Percentiles rank a stretch among this genome's conserved stretches.
Evolutionary conservation across 148 eudicot genomes (phyloP).

Genomic region (Selenicereus undatus): DNA sequence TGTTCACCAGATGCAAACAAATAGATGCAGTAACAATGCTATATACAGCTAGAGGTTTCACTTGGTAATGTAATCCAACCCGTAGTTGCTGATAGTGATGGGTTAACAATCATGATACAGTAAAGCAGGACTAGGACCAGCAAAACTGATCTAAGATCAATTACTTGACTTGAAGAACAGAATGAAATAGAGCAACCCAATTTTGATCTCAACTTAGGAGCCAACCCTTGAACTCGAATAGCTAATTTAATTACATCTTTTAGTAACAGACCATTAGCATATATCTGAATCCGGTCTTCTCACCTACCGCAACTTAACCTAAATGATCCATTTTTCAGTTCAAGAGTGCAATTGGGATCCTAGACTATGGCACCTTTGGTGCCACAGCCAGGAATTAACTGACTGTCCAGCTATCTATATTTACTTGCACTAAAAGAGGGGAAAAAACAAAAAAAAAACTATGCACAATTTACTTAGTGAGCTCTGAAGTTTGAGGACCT

Average conservation of each 20-base stretch:
- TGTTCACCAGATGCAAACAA: neutral
- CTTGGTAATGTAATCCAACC: neutral
- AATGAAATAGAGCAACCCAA: neutral
- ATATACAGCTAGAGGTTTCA: too few species aligned
- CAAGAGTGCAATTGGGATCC: neutral
- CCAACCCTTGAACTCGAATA: neutral
- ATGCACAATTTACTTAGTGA: neutral
- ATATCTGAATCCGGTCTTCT: neutral
- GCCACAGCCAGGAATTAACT: slow-evolving; percentile 4
- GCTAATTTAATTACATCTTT: neutral
- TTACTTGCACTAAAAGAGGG: neutral
- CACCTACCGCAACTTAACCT: neutral
- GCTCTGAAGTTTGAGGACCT: neutral
- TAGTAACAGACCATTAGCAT: neutral
- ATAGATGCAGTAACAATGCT: neutral
- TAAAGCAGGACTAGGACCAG: neutral
- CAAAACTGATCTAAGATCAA: too few species aligned
- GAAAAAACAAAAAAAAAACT: too few species aligned
- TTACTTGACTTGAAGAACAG: too few species aligned
- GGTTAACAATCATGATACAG: too few species aligned
- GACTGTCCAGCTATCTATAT: slow-evolving; percentile 16
- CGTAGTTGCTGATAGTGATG: neutral
- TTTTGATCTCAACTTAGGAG: neutral
- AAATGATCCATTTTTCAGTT: neutral
- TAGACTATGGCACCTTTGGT: slow-evolving; percentile 20